Base-by-base conservation (phyloP, 768 basidiomycete species). In the Grammothele lineata region DNA sequence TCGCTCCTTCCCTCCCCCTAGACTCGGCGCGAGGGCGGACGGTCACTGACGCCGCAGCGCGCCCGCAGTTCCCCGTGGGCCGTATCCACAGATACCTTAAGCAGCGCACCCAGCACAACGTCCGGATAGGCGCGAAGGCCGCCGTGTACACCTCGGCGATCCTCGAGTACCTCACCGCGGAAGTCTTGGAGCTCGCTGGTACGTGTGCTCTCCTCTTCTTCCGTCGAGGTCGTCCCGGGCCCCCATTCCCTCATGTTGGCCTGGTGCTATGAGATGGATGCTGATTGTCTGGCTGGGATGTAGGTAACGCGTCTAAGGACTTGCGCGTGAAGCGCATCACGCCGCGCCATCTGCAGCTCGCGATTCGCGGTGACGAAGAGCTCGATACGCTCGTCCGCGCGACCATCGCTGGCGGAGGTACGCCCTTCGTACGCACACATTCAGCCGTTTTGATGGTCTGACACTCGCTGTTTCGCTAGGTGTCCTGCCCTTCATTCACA, bases 51-150 rank as follows among this genome's bases (percentile, higher is more conserved):
- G 14, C 35, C 14, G 21, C 19, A 8, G 14, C 21, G 22, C 15
- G 19, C 3, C 22, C 15, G 15, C 43, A 93, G 92, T 96, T 96
- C 67, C 92, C 93, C 30, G 94, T 96, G 37, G 92, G 93, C 41
- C 93, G 93, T 90, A 93, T 96, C 47, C 94, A 98, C 65, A 81
- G 94, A 72, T 95, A 90, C 70, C 70, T 96, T 56, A 93, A 96
- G 66, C 85, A 85, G 62, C 80, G 87, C 55, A 95, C 91, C 15
- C 89, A 92, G 63, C 86, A 94, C 68, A 94, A 93, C 62, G 85
- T 95, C 44, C 87, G 93, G 30, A 92, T 98, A 54, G 94, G 93
- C 23, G 94, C 92, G n/a, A 96, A 96, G 65, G 93, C 93, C 22
- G 92, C 94, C 8, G 94, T 97, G 14, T 95, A 95, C 66, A 92